Conservation (phyloP, 805 yeast species). For the Jamesozyma hellenica region DNA sequence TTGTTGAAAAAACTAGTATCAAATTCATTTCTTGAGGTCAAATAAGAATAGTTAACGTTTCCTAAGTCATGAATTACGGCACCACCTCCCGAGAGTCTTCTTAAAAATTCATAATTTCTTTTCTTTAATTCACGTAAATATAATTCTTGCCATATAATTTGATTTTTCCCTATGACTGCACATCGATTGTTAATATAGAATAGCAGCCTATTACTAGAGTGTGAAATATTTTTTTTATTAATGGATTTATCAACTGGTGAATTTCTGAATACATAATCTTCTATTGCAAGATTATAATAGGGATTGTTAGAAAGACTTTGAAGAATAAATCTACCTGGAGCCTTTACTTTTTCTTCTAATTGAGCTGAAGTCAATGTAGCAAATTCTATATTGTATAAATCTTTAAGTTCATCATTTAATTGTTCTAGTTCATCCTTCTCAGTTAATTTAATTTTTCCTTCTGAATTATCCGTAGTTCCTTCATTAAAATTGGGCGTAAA, state of each 20-base stretch:
- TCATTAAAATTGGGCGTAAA: slow-evolving; percentile 17
- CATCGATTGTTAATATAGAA: slow-evolving; percentile 74
- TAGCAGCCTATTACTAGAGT: slow-evolving; percentile 42
- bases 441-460: neutral
- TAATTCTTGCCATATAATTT: slow-evolving; percentile 85
- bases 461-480: neutral
- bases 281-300: slow-evolving; percentile 67
- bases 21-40: slow-evolving; percentile 60
- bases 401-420: slow-evolving; percentile 27
- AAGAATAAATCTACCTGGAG: slow-evolving; percentile 52
- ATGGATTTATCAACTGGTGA: slow-evolving; percentile 36
- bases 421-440: slow-evolving; percentile 16
- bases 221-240: neutral
- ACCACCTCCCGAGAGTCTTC: slow-evolving; percentile 92
- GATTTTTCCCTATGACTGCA: slow-evolving; percentile 93
- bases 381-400: slow-evolving; percentile 17
- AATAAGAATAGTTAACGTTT: slow-evolving; percentile 75
- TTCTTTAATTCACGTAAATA: slow-evolving; percentile 46
- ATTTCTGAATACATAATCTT: slow-evolving; percentile 59
- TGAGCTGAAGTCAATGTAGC: slow-evolving; percentile 9
- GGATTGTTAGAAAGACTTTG: slow-evolving; percentile 47
- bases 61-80: slow-evolving; percentile 92
- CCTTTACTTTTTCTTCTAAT: slow-evolving; percentile 17
- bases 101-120: slow-evolving; percentile 51
- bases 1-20: slow-evolving; percentile 46